Conservation (phyloP, 805 yeast species). For the Suhomyces sp. region DNA sequence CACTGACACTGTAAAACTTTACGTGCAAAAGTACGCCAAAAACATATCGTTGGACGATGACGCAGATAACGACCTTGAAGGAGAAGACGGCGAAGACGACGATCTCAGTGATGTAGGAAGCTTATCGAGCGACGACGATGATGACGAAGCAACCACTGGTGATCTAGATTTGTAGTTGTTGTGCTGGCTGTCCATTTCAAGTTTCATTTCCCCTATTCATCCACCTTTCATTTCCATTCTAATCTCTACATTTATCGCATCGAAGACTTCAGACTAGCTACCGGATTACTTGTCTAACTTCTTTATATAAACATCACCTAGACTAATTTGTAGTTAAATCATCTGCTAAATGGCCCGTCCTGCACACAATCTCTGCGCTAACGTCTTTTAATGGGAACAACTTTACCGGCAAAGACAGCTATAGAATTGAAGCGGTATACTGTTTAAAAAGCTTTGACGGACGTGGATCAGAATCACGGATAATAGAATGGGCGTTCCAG, state of each 20-base stretch:
- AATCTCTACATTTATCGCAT: neutral
- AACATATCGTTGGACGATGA: constrained; percentile 42
- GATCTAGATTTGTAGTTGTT: constrained; percentile 5
- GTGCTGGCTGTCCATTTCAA: neutral
- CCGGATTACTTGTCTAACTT: neutral
- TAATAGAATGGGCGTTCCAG: neutral
- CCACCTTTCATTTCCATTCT: neutral
- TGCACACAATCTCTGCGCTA: neutral
- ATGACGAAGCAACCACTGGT: constrained; percentile 17
- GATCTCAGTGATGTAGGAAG: constrained; percentile 51
- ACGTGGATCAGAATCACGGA: neutral
- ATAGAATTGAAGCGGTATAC: neutral
- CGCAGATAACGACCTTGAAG: constrained; percentile 28
- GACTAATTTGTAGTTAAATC: neutral
- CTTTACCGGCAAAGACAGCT: neutral
- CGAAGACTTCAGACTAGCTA: neutral
- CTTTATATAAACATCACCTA: neutral
- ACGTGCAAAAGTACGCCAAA: constrained; percentile 64
- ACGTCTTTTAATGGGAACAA: neutral
- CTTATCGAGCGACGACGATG: constrained; percentile 48
- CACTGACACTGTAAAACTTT: constrained; percentile 64
- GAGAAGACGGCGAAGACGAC: constrained; percentile 32
- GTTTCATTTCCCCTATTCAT: neutral
- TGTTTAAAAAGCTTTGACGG: neutral
- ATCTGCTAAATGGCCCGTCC: neutral